Base-by-base conservation (phyloP, 306 rosid species). In the Prosopis cineraria region DNA sequence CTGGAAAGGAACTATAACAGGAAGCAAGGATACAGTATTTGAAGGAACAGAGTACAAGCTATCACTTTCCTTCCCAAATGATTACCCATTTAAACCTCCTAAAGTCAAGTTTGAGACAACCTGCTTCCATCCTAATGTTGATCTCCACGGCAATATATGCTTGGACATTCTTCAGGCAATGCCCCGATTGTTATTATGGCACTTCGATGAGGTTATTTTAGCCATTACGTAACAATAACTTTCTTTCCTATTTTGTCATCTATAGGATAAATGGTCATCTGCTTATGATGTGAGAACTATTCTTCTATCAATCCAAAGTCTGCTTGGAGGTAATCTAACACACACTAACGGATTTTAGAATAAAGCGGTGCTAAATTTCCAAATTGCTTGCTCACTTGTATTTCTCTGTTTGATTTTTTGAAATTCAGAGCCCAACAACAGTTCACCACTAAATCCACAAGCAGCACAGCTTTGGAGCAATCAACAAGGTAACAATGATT, bases 141-240 rank as follows among this genome's bases (percentile, higher is more conserved):
- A 93, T 85, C 44, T 88, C 0, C 84, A 81, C 44, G 99, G 98
- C 74, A 91, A 91, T 44, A 96, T 96, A 25, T 96, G 99, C 90
- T 83, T 96, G 91, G 99, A 96, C 83, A 96, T 96, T 76, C 99
- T 96, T 85, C 99, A 96, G 98, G 98, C 91, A 84, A 74, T 59
- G 78, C 1, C 6, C 7, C 14, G 20, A 16, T 1, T 53, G 19
- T 6, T 11, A 8, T 34, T 34, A 4, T 40, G 44, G 13, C 66
- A 20, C 55, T 74, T 60, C 10, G 3, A 44, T 31, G 24, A 34
- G 17, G 31, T 43, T 53, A 48, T 31, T 72, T 75, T 36, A 14
- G 12, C 29, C 37, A 5, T 36, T 34, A n/a, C 41, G 14, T 71
- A 41, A n/a, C 29, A n/a, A 55, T 3, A 24, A 27, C 66, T 65